Evolutionary conservation across 352 stramenopile species (phyloP), one percentile per base, ranked within the genome.

Genomic region (Globisporangium parvum): DNA sequence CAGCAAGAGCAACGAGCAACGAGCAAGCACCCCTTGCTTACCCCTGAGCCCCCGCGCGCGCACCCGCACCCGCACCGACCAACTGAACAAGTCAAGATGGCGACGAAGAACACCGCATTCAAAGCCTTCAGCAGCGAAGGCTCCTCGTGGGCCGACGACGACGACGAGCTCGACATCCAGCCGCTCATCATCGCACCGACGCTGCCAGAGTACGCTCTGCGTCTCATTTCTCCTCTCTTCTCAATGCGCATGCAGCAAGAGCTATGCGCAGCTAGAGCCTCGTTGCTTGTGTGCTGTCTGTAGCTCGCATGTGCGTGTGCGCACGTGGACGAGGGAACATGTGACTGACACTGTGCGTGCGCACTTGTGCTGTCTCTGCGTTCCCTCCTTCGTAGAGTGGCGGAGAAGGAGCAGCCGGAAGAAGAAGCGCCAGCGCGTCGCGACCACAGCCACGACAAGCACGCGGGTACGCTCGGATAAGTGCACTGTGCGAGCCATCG

Each of bases 81-180:
- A 11, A 49, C 45, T 5, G 24, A 45, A 6, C 40, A 14, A 4
- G 15, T 3, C 9, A 50, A 15, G 14, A 42, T 35, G 9, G 87
- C 86, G 73, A 75, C 80, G 60, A 75, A 82, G 64, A 84, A 87
- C 53, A 51, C 77, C 59, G 52, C 68, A 46, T 87, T 87, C 59
- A 70, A 65, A 40, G 59, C 67, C 24, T 62, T 62, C 55, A 55
- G 67, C 42, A 74, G 65, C 62, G 69, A 69, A 51, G 76, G 67
- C 39, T 84, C 63, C 69, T 91, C 80, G 20, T 93, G 83, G 83
- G 83, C 83, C 51, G 83, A 93, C 49, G 83, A 93, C 47, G 55
- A 62, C 28, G 83, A 93, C 53, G 80, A 89, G 54, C 52, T 70
- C 35, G 80, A 91, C 56, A 52, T 74, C 24, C 65, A 72, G 63